Evolutionary conservation across 2,329 filamentous ascomycete genomes (phyloP), one percentile per base, ranked within the genome.

Genomic region (Thielaviopsis ethacetica): DNA sequence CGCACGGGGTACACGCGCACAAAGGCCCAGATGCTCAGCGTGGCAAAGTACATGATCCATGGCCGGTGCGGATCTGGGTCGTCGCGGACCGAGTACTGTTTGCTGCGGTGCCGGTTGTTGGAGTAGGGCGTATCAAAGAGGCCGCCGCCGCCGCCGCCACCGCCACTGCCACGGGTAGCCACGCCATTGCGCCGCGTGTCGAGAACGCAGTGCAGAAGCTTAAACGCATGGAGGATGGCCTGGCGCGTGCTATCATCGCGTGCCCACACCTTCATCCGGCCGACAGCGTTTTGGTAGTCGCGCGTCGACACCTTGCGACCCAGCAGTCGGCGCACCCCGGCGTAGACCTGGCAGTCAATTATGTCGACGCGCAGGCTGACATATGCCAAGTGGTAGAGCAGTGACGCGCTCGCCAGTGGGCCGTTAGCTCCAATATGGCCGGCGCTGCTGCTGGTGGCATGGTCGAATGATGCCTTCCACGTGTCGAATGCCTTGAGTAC

Each of bases 341-440:
- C 88, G 67, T 89, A 95, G 52, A 95, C 88, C 69, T 95, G 89
- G 66, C 88, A 91, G 68, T 95, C 89, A 24, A 93, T 82, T 50
- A 95, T 87, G 66, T 95, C 88, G 49, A 91, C 86, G 67, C 94
- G 87, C 67, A 93, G 84, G 44, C 86, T 88, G 78, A 96, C 90
- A 65, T 95, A 89, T 0, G 89, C 88, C 17, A 96, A 74, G 63
- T 91, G 88, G 66, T 94, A 90, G 3, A 95, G 76, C 7, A 93
- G 84, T 1, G 85, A 86, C 9, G 87, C 82, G 56, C 84, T 87
- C 66, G 93, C 85, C 62, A 91, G 88, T 34, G 89, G 83, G 0
- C 78, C 75, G 57, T 76, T 80, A 1, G 73, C 67, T 62, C 63
- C 61, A 85, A 80, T 63, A 84, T 71, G 15, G 67, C 70, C 65